Evolutionary conservation across 2,329 filamentous ascomycete species (phyloP).

Genomic region (Fusarium chuoi): DNA sequence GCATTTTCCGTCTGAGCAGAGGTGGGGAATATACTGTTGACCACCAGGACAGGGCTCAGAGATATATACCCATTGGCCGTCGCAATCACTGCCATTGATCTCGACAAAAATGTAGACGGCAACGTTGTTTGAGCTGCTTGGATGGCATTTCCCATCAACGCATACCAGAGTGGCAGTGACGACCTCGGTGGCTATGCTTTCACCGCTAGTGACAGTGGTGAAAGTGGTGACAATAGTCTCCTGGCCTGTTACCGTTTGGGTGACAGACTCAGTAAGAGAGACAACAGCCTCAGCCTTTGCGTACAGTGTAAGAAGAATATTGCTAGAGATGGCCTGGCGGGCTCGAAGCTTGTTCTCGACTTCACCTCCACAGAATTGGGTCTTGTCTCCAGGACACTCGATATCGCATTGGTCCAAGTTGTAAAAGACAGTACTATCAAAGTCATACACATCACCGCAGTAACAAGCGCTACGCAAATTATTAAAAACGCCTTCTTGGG

Average conservation of each 20-base stretch:
- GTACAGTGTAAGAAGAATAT: not conserved
- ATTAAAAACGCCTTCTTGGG: accelerated
- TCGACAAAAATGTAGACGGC: not conserved
- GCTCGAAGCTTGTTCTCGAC: constrained; percentile 9
- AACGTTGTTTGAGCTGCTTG: not conserved
- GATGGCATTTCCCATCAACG: not conserved
- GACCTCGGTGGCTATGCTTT: not conserved
- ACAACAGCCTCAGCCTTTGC: accelerated
- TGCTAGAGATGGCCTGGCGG: constrained; percentile 12
- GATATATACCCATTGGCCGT: not conserved
- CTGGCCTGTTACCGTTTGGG: not conserved
- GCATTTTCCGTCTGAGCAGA: not conserved
- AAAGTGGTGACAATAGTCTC: not conserved
- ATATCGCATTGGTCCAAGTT: constrained; percentile 15
- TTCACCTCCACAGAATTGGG: constrained; percentile 35
- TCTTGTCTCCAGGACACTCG: constrained; percentile 35
- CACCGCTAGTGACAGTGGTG: not conserved
- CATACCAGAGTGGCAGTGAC: not conserved
- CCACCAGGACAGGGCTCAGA: not conserved
- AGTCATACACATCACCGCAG: constrained; percentile 32
- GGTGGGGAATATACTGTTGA: not conserved
- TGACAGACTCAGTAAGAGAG: not conserved
- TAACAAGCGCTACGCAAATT: constrained; percentile 25
- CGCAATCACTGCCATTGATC: not conserved
- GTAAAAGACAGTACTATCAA: not conserved